Evolutionary conservation across 768 basidiomycete species (phyloP).

Genomic region (Boletus vinaceobasis): DNA sequence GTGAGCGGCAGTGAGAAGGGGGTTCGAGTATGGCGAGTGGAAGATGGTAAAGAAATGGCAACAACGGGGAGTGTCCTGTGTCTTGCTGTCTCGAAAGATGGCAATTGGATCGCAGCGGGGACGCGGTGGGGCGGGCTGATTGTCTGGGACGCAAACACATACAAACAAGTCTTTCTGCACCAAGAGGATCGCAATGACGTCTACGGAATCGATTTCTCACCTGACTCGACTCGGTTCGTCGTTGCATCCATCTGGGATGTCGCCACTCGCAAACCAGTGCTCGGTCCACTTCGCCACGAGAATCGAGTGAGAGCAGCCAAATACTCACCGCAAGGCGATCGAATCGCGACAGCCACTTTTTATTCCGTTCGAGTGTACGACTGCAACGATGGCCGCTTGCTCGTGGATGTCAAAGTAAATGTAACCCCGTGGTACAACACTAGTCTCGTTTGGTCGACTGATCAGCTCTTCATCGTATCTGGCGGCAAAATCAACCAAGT

Average conservation of each 20-base stretch:
- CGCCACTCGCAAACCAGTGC: neutral
- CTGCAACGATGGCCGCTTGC: neutral
- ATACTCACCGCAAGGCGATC: neutral
- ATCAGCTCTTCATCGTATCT: neutral
- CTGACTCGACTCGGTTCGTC: neutral
- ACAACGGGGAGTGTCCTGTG: neutral
- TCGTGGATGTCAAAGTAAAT: neutral
- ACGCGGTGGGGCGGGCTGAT: neutral
- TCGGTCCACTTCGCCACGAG: neutral
- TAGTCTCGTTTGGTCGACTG: neutral
- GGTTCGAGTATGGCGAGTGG: neutral
- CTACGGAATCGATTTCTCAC: neutral
- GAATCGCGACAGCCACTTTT: neutral
- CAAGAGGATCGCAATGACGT: neutral
- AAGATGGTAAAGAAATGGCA: neutral
- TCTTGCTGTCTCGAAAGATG: neutral
- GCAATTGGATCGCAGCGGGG: constrained; percentile 5
- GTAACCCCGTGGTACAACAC: neutral
- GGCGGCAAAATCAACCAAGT: neutral
- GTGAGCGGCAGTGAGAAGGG: neutral
- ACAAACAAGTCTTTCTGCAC: neutral
- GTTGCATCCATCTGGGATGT: neutral
- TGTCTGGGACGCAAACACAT: neutral
- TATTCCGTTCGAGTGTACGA: neutral
- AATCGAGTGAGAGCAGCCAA: neutral